Percentiles rank a stretch among this genome's conserved stretches.
phyloP scores from a whole-genome alignment of 257 asterid species.

The Dorcoceras hygrometricum region DNA sequence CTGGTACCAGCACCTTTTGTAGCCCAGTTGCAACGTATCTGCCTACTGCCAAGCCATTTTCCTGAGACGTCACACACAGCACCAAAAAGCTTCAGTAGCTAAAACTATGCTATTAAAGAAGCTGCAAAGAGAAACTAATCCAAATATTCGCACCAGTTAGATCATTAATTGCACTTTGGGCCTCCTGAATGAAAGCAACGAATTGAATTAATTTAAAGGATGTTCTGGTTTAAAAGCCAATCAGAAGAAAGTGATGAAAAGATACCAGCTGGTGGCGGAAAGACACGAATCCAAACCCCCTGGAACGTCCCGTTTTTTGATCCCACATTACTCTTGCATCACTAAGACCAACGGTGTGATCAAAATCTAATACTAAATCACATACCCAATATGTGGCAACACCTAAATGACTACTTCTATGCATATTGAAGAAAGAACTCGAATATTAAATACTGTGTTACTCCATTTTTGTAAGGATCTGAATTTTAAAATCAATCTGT shows the following conservation, averaged over 20 bases:
- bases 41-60: conserved; percentile 60
- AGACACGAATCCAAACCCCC: conserved; percentile 93
- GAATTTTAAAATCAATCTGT: neutral
- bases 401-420: neutral
- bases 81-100: conserved; percentile 22
- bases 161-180: conserved; percentile 89
- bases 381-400: conserved; percentile 9
- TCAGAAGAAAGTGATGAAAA: conserved; percentile 14
- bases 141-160: conserved; percentile 60
- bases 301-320: conserved; percentile 85
- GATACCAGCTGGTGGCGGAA: conserved; percentile 85
- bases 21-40: conserved; percentile 58
- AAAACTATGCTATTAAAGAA: conserved; percentile 53
- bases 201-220: conserved; percentile 7
- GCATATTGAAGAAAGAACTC: neutral
- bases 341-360: conserved; percentile 30
- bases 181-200: conserved; percentile 55
- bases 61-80: conserved; percentile 28
- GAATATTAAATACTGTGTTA: neutral
- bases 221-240: conserved; percentile 17
- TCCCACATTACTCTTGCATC: conserved; percentile 98
- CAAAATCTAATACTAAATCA: conserved; percentile 20
- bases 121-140: conserved; percentile 27
- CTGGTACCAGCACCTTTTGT: conserved; percentile 78
- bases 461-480: neutral